A percentile compares a stretch with the other conserved stretches of the same genome.
phyloP scores from a whole-genome alignment of 176 grass and related monocot genomes.

The Saccharum officinarum region DNA sequence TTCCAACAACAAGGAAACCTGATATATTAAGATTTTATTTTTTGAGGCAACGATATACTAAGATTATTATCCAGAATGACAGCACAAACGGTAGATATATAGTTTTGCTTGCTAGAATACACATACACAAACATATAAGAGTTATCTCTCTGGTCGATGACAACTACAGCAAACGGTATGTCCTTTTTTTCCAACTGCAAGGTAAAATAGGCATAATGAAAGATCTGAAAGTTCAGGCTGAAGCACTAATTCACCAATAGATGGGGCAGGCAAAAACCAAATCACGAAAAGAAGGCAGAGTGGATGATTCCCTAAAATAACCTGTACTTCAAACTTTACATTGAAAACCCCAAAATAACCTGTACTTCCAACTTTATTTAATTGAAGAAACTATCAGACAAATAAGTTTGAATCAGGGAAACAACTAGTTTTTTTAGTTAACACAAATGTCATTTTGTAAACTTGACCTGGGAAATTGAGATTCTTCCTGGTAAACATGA shows the following conservation, averaged over 20 bases:
- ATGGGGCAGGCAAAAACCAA: not conserved
- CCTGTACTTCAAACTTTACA: not conserved
- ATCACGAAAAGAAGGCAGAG: not conserved
- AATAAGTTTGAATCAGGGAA: not conserved
- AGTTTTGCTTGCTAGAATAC: not conserved
- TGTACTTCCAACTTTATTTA: not conserved
- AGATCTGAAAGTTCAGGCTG: conserved; percentile 1
- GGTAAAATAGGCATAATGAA: not conserved
- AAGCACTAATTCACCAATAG: not conserved
- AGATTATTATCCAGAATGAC: not conserved
- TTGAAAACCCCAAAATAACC: not conserved
- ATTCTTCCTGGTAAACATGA: conserved; percentile 2
- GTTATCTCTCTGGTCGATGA: not conserved
- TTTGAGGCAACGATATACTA: not conserved
- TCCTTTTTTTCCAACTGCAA: not conserved
- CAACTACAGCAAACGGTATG: not conserved
- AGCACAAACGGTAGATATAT: not conserved
- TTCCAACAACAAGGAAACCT: not conserved
- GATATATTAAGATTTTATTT: not conserved
- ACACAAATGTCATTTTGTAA: conserved; percentile 8
- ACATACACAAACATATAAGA: not conserved
- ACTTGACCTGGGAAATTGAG: conserved; percentile 4
- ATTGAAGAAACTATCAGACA: not conserved
- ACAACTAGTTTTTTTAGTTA: not conserved
- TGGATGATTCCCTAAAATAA: not conserved